Base-by-base conservation (phyloP, 352 stramenopile species). In the Globisporangium uncinulatum region DNA sequence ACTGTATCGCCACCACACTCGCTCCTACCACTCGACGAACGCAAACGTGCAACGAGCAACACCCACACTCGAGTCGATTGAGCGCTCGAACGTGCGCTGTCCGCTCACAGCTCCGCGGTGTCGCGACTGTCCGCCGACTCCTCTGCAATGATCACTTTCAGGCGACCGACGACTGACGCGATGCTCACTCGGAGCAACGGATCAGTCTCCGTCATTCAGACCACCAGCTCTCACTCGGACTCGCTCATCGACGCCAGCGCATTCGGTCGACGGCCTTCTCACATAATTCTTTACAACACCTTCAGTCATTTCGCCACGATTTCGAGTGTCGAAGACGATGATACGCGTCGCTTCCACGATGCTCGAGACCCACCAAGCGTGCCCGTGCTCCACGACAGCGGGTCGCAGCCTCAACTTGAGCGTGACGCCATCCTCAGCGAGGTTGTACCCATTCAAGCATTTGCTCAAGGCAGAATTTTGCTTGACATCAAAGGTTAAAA, bases 321-420 rank as follows among this genome's bases (percentile, higher is more conserved):
- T 47, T 11, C 42, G 15, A 10, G 42, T 47, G 5, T 11, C 42
- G 4, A 19, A 10, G n/a, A 14, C 42, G 42, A 47, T 19, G 21
- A 47, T 29, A 19, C 42, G 6, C 42, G 21, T 47, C 42, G 46
- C 46, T n/a, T 52, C 46, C 24, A 52, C 31, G 24, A 52, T 52
- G 21, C 46, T 29, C 24, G 24, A 29, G 24, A 29, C 24, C 24
- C 24, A 29, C 24, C 24, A 29, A 29, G 1, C 24, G 24, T 29
- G 24, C 24, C 4, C 24, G 24, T 29, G 24, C 24, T 29, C 24
- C 24, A 29, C 2, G 24, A 29, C 24, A 29, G 24, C 24, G 4
- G 24, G 24, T 29, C 24, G 24, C 24, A 29, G 24, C 24, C 24
- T 29, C 24, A 29, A 1, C 24, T 29, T 29, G 24, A 29, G 2